These are phyloP conservation scores for Selenicereus undatus DNA, from an alignment of 148 eudicot species.

Conservation along the genomic window DNA sequence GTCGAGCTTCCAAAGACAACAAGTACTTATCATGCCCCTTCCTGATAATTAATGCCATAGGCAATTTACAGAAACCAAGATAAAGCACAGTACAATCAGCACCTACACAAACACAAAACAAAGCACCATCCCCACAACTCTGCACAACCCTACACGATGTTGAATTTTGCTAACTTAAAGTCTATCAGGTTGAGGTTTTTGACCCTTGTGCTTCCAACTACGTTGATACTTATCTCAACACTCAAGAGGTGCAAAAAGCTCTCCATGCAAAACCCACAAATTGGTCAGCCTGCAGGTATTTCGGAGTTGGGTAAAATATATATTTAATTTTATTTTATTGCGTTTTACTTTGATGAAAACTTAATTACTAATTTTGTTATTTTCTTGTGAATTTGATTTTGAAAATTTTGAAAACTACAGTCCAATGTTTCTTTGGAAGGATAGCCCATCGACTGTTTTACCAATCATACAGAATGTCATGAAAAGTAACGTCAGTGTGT, in stretches of 20 bases:
- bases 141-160: too few species aligned
- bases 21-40: too few species aligned
- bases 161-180: neutral
- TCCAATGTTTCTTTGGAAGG: constrained; percentile 31
- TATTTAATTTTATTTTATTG: neutral
- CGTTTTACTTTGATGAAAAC: neutral
- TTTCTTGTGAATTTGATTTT: neutral
- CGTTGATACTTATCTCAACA: constrained; percentile 36
- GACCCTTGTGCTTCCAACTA: constrained; percentile 45
- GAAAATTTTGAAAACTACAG: constrained; percentile 17
- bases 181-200: constrained; percentile 25
- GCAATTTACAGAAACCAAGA: too few species aligned
- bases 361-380: neutral
- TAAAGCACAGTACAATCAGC: too few species aligned
- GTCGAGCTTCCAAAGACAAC: too few species aligned
- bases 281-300: constrained; percentile 42
- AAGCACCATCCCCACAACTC: too few species aligned
- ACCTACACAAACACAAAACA: too few species aligned
- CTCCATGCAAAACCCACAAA: constrained; percentile 39
- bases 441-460: constrained; percentile 35
- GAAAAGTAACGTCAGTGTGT: constrained; percentile 37
- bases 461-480: constrained; percentile 41
- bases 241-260: constrained; percentile 41
- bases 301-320: neutral
- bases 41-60: too few species aligned